A percentile compares a stretch with the other conserved stretches of the same genome.
These are phyloP conservation scores for Phytophthora lateralis DNA, from an alignment of 352 stramenopile genomes.

Conservation along the genomic window DNA sequence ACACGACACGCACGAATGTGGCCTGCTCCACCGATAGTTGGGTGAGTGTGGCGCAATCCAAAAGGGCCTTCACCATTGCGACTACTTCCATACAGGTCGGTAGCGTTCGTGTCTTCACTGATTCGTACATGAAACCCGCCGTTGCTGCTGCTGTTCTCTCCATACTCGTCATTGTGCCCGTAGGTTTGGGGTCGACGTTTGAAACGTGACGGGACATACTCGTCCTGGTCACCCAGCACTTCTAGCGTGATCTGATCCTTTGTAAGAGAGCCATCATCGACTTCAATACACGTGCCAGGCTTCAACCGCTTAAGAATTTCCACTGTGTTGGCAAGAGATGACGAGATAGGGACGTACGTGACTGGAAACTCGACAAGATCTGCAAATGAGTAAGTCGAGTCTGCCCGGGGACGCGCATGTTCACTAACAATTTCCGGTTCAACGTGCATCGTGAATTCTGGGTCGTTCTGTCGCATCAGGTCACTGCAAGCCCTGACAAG, in stretches of 20 bases:
- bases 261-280: slow-evolving; percentile 80
- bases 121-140: slow-evolving; percentile 50
- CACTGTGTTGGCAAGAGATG: slow-evolving; percentile 52
- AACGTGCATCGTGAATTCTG: slow-evolving; percentile 52
- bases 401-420: slow-evolving; percentile 37
- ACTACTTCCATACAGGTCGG: slow-evolving; percentile 24
- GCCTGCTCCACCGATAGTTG: slow-evolving; percentile 40
- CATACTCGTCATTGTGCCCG: slow-evolving; percentile 9
- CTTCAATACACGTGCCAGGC: slow-evolving; percentile 63
- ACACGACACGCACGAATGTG: slow-evolving; percentile 80
- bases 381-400: slow-evolving; percentile 47
- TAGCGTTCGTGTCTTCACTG: slow-evolving; percentile 39
- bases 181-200: slow-evolving; percentile 24
- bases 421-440: slow-evolving; percentile 29
- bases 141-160: slow-evolving; percentile 6
- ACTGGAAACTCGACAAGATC: slow-evolving; percentile 69
- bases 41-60: slow-evolving; percentile 59
- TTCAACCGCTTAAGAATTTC: slow-evolving; percentile 58
- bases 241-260: slow-evolving; percentile 83
- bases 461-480: slow-evolving; percentile 58
- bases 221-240: slow-evolving; percentile 64
- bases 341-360: slow-evolving; percentile 72
- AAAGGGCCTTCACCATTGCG: slow-evolving; percentile 32
- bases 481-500: slow-evolving; percentile 51
- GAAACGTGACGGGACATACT: slow-evolving; percentile 55